phyloP scores from a whole-genome alignment of 768 basidiomycete species.

The Gloeophyllum trabeum region DNA sequence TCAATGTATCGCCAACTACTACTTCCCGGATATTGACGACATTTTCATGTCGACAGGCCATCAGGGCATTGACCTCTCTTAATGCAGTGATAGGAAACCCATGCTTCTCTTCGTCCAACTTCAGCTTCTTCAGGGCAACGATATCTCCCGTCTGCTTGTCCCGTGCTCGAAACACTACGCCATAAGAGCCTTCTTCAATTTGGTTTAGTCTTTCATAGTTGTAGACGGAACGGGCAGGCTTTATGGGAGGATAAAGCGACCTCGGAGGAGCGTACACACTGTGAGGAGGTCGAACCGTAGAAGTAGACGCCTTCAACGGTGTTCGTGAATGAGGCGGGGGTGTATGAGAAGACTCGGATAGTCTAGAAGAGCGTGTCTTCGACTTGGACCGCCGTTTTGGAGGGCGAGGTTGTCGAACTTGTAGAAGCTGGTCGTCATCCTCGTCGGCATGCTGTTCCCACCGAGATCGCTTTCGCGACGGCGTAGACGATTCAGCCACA shows the following conservation, averaged over 20 bases:
- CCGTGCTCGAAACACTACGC: slow-evolving; percentile 91
- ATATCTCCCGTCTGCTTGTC: slow-evolving; percentile 94
- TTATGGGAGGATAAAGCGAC: slow-evolving; percentile 65
- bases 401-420: slow-evolving; percentile 25
- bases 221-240: slow-evolving; percentile 88
- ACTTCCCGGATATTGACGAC: slow-evolving; percentile 96
- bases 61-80: slow-evolving; percentile 92
- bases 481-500: slow-evolving; percentile 39
- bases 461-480: slow-evolving; percentile 66
- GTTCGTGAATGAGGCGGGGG: slow-evolving; percentile 7
- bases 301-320: slow-evolving; percentile 7
- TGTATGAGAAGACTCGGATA: slow-evolving; percentile 9
- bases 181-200: slow-evolving; percentile 98
- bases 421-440: slow-evolving; percentile 21
- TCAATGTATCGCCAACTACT: slow-evolving; percentile 95
- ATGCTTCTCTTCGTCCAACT: slow-evolving; percentile 97
- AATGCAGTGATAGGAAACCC: slow-evolving; percentile 97
- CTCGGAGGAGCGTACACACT: slow-evolving; percentile 71
- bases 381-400: slow-evolving; percentile 46
- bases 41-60: slow-evolving; percentile 90
- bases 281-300: slow-evolving; percentile 20
- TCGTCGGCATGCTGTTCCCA: slow-evolving; percentile 61
- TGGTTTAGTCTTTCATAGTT: slow-evolving; percentile 91
- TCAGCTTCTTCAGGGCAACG: slow-evolving; percentile 94
- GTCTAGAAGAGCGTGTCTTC: slow-evolving; percentile 17